Percentiles rank a stretch among this genome's conserved stretches.
Conservation (phyloP, 1,139 yeast species). For the Geotrichum australiense region DNA sequence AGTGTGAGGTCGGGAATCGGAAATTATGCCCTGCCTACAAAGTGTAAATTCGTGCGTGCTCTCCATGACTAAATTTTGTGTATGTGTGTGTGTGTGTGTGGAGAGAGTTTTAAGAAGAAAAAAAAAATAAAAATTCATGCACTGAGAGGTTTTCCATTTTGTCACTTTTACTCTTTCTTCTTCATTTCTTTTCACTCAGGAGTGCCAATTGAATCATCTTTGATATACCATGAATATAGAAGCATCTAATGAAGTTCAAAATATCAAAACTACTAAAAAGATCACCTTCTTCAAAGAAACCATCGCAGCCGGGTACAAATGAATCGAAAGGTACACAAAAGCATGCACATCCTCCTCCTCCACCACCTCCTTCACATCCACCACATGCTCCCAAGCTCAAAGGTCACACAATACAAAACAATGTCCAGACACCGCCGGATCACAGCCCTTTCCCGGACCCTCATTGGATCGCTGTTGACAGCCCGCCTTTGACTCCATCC, state of each 20-base stretch:
- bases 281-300: neutral
- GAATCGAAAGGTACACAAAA: no score
- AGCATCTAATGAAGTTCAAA: slow-evolving; percentile 3
- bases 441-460: neutral
- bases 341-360: neutral
- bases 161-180: neutral
- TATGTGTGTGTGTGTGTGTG: no score
- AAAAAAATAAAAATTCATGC: slow-evolving; percentile 28
- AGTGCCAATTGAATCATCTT: neutral
- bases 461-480: no score
- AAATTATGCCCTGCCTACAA: slow-evolving; percentile 46
- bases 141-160: no score
- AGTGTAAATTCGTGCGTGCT: no score
- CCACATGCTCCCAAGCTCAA: slow-evolving; percentile 14
- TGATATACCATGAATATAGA: neutral
- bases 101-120: no score
- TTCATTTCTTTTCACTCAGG: neutral
- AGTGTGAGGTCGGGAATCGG: slow-evolving; percentile 53
- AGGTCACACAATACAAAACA: slow-evolving; percentile 3
- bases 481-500: no score
- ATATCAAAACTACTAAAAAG: slow-evolving; percentile 1
- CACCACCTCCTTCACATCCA: neutral
- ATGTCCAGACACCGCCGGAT: neutral
- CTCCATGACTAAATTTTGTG: no score
- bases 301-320: neutral